Evolutionary conservation across 176 grass and related monocot species (phyloP).

Genomic region (Urochloa ruziziensis): DNA sequence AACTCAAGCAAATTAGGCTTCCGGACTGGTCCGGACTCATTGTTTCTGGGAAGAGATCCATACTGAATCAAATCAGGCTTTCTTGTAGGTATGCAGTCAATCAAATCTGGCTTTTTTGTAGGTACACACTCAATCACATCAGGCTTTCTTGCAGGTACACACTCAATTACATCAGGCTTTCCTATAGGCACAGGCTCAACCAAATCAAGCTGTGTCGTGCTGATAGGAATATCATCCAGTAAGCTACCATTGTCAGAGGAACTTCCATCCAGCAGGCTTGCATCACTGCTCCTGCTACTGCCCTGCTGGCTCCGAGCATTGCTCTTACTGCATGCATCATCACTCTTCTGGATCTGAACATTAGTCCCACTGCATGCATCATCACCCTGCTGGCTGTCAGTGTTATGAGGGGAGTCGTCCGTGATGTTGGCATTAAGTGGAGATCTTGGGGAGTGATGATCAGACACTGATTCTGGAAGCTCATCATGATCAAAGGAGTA

Average conservation of each 20-base stretch:
- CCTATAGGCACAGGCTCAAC: neutral
- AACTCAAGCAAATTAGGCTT: conserved; percentile 33
- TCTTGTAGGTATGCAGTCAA: neutral
- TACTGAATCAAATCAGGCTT: neutral
- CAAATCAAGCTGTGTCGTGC: conserved; percentile 27
- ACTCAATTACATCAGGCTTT: conserved; percentile 6
- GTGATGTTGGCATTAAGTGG: conserved; percentile 27
- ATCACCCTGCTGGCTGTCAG: conserved; percentile 36
- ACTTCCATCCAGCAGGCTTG: conserved; percentile 39
- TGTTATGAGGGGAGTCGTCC: conserved; percentile 11
- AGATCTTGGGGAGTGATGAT: conserved; percentile 45
- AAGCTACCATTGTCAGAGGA: conserved; percentile 43
- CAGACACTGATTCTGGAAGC: conserved; percentile 50
- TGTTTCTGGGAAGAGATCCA: conserved; percentile 2
- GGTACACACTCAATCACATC: neutral
- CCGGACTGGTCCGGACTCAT: neutral
- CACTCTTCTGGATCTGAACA: conserved; percentile 34
- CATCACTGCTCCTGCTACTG: conserved; percentile 20
- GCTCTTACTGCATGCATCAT: conserved; percentile 41
- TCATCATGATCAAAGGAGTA: conserved; percentile 40
- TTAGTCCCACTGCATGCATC: conserved; percentile 44
- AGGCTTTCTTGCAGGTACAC: conserved; percentile 1
- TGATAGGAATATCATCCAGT: conserved; percentile 32
- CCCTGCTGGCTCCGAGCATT: conserved; percentile 39
- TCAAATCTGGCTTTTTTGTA: conserved; percentile 2